These are phyloP conservation scores for Warburgia ugandensis DNA, from an alignment of 164 flowering plant genomes.

Conservation along the genomic window DNA sequence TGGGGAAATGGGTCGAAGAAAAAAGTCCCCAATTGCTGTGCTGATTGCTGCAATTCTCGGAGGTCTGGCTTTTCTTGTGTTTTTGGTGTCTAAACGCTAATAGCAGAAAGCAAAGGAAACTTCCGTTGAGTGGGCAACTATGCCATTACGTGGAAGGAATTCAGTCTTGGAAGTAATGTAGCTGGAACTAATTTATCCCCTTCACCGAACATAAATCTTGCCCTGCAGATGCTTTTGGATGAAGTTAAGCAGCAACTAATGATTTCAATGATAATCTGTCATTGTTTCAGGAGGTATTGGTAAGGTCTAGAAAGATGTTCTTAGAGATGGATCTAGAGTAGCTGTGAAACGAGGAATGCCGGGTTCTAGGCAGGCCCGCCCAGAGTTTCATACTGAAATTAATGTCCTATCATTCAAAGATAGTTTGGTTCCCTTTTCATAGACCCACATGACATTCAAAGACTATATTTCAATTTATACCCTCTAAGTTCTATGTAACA, in stretches of 20 bases:
- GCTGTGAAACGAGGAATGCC: conserved; percentile 76
- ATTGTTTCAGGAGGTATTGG: conserved; percentile 91
- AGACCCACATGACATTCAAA: too few species aligned
- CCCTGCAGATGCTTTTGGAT: conserved; percentile 50
- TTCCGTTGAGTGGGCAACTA: conserved; percentile 45
- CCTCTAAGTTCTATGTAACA: too few species aligned
- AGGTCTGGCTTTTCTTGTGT: conserved; percentile 27
- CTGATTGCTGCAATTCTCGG: conserved; percentile 38
- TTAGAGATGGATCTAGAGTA: conserved; percentile 48
- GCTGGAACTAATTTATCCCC: conserved; percentile 34
- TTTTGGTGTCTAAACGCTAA: conserved; percentile 22
- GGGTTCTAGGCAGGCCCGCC: conserved; percentile 71
- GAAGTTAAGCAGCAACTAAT: conserved; percentile 58
- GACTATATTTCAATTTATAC: too few species aligned
- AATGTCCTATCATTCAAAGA: conserved; percentile 53
- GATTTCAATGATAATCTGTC: conserved; percentile 47
- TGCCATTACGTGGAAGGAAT: conserved; percentile 37
- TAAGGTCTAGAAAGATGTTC: conserved; percentile 63
- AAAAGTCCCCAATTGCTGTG: conserved; percentile 20
- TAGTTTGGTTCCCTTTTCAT: too few species aligned
- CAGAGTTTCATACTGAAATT: conserved; percentile 77
- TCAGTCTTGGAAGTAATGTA: conserved; percentile 23
- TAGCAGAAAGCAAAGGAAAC: conserved; percentile 32
- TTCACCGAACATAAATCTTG: conserved; percentile 29
- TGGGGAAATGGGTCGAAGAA: conserved; percentile 16